Conservation (phyloP, 768 basidiomycete genomes). For the Lyophyllum decastes region DNA sequence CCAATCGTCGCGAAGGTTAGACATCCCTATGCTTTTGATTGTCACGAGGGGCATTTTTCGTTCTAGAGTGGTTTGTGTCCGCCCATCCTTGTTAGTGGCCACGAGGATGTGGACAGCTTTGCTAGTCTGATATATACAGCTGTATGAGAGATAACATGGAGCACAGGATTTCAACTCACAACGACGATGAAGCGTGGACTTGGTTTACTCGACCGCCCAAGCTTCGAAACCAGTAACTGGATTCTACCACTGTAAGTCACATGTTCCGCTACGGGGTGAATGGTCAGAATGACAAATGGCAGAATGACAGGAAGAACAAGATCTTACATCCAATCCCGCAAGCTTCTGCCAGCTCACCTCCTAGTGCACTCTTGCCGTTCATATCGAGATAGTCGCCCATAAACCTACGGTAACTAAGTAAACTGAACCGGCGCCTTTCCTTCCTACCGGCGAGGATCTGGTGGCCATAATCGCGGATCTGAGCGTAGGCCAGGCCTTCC, state of each 20-base stretch:
- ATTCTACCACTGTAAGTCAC: slow-evolving; percentile 84
- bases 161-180: slow-evolving; percentile 49
- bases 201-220: slow-evolving; percentile 85
- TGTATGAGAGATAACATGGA: background rate
- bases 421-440: slow-evolving; percentile 90
- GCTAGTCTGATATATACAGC: slow-evolving; percentile 53
- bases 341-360: slow-evolving; percentile 69
- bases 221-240: slow-evolving; percentile 83
- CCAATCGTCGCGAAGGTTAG: slow-evolving; percentile 93
- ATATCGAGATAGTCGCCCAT: slow-evolving; percentile 96
- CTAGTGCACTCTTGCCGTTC: slow-evolving; percentile 78
- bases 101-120: slow-evolving; percentile 85
- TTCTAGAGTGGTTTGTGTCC: slow-evolving; percentile 60
- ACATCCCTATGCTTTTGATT: slow-evolving; percentile 85
- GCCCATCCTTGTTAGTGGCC: slow-evolving; percentile 62
- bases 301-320: background rate
- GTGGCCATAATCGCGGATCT: slow-evolving; percentile 94
- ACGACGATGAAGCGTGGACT: slow-evolving; percentile 89
- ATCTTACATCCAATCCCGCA: slow-evolving; percentile 77
- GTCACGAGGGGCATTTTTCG: slow-evolving; percentile 89
- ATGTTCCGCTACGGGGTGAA: slow-evolving; percentile 56
- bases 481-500: slow-evolving; percentile 84
- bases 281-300: background rate
- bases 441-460: slow-evolving; percentile 89
- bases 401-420: slow-evolving; percentile 92